Percentiles rank a stretch among this genome's conserved stretches.
phyloP scores from a whole-genome alignment of 2,329 filamentous ascomycete genomes.

The Colletotrichum sp. region DNA sequence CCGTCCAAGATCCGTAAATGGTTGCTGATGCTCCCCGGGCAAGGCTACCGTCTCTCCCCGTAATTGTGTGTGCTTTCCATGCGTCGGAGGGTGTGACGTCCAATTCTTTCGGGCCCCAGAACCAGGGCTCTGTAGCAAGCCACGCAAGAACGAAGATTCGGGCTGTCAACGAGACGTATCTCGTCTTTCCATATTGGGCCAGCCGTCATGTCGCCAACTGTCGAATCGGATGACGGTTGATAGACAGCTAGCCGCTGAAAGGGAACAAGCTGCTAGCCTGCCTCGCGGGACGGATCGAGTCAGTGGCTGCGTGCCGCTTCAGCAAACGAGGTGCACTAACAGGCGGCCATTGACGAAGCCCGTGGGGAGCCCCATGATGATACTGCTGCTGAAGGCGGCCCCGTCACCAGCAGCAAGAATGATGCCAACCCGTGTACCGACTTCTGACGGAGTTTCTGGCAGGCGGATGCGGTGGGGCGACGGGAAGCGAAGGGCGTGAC shows the following conservation, averaged over 20 bases:
- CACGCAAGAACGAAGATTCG: not conserved
- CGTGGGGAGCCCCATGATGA: not conserved
- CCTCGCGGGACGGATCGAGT: slow-evolving; percentile 8
- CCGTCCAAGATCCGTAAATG: not conserved
- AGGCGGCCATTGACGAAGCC: not conserved
- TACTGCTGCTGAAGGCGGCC: not conserved
- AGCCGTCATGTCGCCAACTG: not conserved
- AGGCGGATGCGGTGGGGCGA: slow-evolving; percentile 35
- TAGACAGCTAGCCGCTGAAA: not conserved
- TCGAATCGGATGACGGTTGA: not conserved
- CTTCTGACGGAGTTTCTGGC: not conserved
- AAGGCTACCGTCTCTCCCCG: not conserved
- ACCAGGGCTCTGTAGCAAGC: not conserved
- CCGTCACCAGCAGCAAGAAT: not conserved
- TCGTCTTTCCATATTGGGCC: not conserved
- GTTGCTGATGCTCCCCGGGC: not conserved
- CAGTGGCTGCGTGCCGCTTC: slow-evolving; percentile 1
- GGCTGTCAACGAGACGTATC: not conserved
- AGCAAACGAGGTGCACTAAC: not conserved
- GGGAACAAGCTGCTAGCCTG: not conserved
- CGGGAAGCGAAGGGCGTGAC: slow-evolving; percentile 32
- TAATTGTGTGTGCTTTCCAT: not conserved
- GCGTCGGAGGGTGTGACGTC: not conserved
- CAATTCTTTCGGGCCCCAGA: not conserved
- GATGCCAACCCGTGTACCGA: slow-evolving; percentile 6